Evolutionary conservation across 2,329 filamentous ascomycete species (phyloP).

Genomic region (Blumeria graminis): DNA sequence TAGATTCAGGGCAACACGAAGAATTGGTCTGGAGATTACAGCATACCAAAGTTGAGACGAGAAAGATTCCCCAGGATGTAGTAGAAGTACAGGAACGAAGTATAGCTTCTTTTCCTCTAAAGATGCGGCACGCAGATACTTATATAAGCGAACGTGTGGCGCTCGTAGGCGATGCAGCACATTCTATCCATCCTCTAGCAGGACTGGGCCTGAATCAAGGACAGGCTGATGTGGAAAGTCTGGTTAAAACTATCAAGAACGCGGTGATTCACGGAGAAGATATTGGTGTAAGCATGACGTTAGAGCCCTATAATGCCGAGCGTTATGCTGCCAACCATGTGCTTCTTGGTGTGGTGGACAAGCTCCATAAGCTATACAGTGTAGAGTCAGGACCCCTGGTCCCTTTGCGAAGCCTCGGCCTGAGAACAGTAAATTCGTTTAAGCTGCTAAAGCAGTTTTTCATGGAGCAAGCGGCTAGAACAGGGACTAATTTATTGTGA

Average conservation of each 20-base stretch:
- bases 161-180: conserved; percentile 80
- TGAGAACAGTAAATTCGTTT: conserved; percentile 52
- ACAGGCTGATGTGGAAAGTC: conserved; percentile 63
- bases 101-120: conserved; percentile 74
- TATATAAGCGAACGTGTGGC: conserved; percentile 82
- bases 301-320: conserved; percentile 62
- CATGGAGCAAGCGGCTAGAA: conserved; percentile 48
- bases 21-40: conserved; percentile 66
- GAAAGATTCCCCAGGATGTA: conserved; percentile 39
- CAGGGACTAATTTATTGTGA: conserved; percentile 22
- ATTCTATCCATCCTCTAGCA: conserved; percentile 82
- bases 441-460: conserved; percentile 59
- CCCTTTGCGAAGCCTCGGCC: conserved; percentile 50
- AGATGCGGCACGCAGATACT: conserved; percentile 77
- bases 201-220: conserved; percentile 90
- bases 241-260: conserved; percentile 50
- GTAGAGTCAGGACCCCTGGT: conserved; percentile 58
- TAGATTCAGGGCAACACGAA: conserved; percentile 32
- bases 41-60: conserved; percentile 33
- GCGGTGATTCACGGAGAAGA: conserved; percentile 70
- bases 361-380: conserved; percentile 82
- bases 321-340: conserved; percentile 64
- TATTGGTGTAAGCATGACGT: conserved; percentile 49
- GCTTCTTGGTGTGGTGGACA: conserved; percentile 60
- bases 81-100: conserved; percentile 52